phyloP scores from a whole-genome alignment of 352 stramenopile species.

The Pythium utonaiense region DNA sequence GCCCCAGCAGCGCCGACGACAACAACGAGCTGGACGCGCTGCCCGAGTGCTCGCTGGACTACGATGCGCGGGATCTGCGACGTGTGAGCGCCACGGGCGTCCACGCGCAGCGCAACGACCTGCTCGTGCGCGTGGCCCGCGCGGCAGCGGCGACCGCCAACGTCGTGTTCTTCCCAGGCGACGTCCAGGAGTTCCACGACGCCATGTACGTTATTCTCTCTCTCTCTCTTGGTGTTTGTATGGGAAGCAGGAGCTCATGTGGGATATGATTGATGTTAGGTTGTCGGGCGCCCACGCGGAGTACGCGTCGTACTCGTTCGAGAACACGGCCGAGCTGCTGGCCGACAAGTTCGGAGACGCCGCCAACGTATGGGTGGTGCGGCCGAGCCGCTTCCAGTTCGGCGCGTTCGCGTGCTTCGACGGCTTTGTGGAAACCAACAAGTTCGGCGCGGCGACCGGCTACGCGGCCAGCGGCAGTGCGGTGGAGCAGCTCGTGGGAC shows the following conservation, averaged over 20 bases:
- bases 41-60: slow-evolving; percentile 4
- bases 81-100: slow-evolving; percentile 9
- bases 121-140: slow-evolving; percentile 34
- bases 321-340: slow-evolving; percentile 39
- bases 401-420: slow-evolving; percentile 59
- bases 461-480: slow-evolving; percentile 30
- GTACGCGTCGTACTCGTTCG: slow-evolving; percentile 59
- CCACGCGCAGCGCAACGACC: slow-evolving; percentile 39
- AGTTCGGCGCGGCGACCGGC: slow-evolving; percentile 41
- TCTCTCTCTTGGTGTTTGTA: not conserved
- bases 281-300: slow-evolving; percentile 31
- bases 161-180: slow-evolving; percentile 69
- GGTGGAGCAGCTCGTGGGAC: slow-evolving; percentile 17
- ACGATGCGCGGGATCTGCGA: slow-evolving; percentile 3
- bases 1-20: not conserved
- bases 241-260: too few relatives aligned
- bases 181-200: slow-evolving; percentile 54
- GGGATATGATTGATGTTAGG: not conserved
- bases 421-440: slow-evolving; percentile 55
- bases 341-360: slow-evolving; percentile 45
- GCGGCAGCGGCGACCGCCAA: slow-evolving; percentile 25
- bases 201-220: slow-evolving; percentile 39
- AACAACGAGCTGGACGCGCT: slow-evolving; percentile 3
- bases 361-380: slow-evolving; percentile 60
- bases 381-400: slow-evolving; percentile 37